Base-by-base conservation (phyloP, 495 filamentous ascomycete genomes). In the Jackrogersella multiformis region DNA sequence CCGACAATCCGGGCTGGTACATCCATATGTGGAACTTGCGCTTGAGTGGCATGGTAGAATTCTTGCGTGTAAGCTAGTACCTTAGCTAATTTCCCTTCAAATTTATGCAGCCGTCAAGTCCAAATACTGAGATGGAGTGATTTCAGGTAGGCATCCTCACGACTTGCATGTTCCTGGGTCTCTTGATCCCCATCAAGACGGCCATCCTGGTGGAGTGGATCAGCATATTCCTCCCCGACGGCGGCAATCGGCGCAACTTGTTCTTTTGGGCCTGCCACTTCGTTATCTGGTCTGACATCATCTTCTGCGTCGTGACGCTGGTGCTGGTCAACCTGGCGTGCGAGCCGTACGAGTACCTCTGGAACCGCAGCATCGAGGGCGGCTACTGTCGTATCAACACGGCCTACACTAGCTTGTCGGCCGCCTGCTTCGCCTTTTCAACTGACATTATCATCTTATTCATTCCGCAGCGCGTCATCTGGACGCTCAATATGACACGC, bases 131-230 rank as follows among this genome's bases (percentile, higher is more conserved):
- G 9, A 46, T 24, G 42, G 26, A 24, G n/a, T 46, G 13, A 3
- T 46, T 46, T 4, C 42, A 46, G 21, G 42, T 20, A 0, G 9
- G 24, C 1, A 46, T 46, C 5, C 21, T 46, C 7, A n/a, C n/a
- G n/a, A n/a, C n/a, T n/a, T n/a, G n/a, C n/a, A n/a, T 46, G 26
- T 21, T 46, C 26, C 42, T 26, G 42, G 3, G 26, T 46, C 12
- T 9, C 26, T n/a, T 2, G n/a, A n/a, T 46, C 2, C 42, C 26
- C 2, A 46, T 46, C 20, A 49, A 32, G n/a, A 15, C 45, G 5
- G 45, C 45, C 0, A 49, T 49, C 12, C 24, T 49, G n/a, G 8
- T 49, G 13, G 45, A 49, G n/a, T 49, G 45, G 45, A 49, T 49
- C 4, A 16, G 12, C 7, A 49, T 49, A 1, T 49, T 49, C 8